Evolutionary conservation across 345 rosid genomes (phyloP), one percentile per base, ranked within the genome.

Genomic region (Eucalyptus sideroxylon): DNA sequence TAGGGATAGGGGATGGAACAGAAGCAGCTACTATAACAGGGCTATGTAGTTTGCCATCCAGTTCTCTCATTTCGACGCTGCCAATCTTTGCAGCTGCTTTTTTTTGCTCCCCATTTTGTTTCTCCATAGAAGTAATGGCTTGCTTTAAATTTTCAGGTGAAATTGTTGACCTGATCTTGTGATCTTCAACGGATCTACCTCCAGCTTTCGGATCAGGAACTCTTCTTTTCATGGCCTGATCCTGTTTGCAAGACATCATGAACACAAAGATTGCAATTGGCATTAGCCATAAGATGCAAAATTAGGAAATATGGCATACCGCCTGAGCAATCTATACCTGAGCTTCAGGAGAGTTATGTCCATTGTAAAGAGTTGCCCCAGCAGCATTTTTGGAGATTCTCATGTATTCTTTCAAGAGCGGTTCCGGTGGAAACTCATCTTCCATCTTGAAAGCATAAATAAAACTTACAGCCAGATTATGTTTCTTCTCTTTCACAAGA

Each of bases 391-490:
- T 89, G 37, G 92, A 91, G 34, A 81, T 89, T 87, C 80, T 91
- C 90, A 93, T 87, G 89, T 50, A 80, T 37, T 94, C 91, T 37
- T 90, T 86, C 90, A 94, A 81, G 26, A 94, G 87, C 50, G 92
- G 87, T 8, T 91, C 87, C 4, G 91, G 92, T 34, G 89, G 91
- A 62, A 93, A 94, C 89, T 87, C 89, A 6, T 92, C 89, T 62
- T 87, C 89, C 93, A 93, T 60, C 81, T 88, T 89, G 42, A 93
- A 88, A 77, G 90, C 88, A 91, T 86, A 89, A 50, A 93, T 92
- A 91, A 91, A 92, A 47, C 89, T 88, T 24, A 93, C 60, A 88
- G 95, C 95, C 86, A 89, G 87, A 11, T 92, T 27, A 44, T 86
- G 88, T 86, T 87, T 91, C 21, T 91, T 91, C 89, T 50, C 87